phyloP scores from a whole-genome alignment of 2,329 filamentous ascomycete species.

The Fusarium setosum region DNA sequence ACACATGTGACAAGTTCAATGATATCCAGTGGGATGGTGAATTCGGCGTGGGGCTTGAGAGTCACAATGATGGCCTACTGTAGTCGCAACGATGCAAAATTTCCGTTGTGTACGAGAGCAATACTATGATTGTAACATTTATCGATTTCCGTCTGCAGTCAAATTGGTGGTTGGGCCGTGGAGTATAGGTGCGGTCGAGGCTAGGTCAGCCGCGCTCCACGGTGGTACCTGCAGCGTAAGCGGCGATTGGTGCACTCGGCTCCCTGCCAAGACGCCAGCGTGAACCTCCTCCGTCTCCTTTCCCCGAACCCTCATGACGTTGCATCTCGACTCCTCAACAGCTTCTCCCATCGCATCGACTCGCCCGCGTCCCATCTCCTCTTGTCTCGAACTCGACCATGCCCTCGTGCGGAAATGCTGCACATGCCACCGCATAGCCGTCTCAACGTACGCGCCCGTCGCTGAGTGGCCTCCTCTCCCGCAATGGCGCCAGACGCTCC shows the following conservation, averaged over 20 bases:
- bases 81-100: too few species aligned
- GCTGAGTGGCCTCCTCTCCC: constrained; percentile 44
- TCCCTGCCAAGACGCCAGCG: constrained; percentile 39
- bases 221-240: constrained; percentile 32
- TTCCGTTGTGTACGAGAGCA: too few species aligned
- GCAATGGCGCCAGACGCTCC: constrained; percentile 62
- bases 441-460: constrained; percentile 43
- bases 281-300: constrained; percentile 45
- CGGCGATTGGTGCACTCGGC: constrained; percentile 35
- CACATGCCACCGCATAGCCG: constrained; percentile 41
- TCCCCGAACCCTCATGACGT: constrained; percentile 41
- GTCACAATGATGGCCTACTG: too few species aligned
- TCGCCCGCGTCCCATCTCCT: constrained; percentile 5
- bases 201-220: constrained; percentile 17
- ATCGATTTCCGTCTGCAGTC: constrained; percentile 9
- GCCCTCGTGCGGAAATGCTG: constrained; percentile 45
- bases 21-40: too few species aligned
- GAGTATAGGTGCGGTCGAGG: constrained; percentile 17
- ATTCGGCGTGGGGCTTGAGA: too few species aligned
- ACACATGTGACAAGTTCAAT: neutral
- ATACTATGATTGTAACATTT: neutral
- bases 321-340: constrained; percentile 36
- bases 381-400: constrained; percentile 22
- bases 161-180: constrained; percentile 26
- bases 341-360: constrained; percentile 28